Evolutionary conservation across 2,329 filamentous ascomycete genomes (phyloP).

Genomic region (Neofusicoccum sp.): DNA sequence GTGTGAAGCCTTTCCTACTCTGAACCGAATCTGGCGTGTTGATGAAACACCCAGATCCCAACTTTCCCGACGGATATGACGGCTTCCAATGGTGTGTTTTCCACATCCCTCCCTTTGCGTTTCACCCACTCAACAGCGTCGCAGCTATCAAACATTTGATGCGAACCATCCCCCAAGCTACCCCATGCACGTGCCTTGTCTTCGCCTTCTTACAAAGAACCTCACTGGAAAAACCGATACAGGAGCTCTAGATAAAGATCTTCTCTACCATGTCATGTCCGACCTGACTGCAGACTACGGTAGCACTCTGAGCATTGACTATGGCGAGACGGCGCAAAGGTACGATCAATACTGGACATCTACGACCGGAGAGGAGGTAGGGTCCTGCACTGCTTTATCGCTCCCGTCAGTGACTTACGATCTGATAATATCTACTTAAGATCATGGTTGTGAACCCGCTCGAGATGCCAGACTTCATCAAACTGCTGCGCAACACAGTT

Average conservation of each 20-base stretch:
- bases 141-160: slow-evolving; percentile 18
- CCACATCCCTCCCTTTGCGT: background rate
- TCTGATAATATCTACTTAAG: slow-evolving; percentile 3
- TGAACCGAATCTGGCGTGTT: background rate
- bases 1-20: background rate
- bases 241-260: slow-evolving; percentile 21
- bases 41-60: background rate
- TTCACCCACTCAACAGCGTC: background rate
- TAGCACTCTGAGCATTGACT: slow-evolving; percentile 21
- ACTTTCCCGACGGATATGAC: background rate
- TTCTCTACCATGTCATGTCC: slow-evolving; percentile 19
- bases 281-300: background rate
- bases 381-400: too few relatives aligned
- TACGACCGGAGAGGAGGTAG: slow-evolving; percentile 23
- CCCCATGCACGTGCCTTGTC: slow-evolving; percentile 26
- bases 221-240: slow-evolving; percentile 17
- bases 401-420: background rate
- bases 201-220: slow-evolving; percentile 21
- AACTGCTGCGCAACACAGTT: slow-evolving; percentile 19
- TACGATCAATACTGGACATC: slow-evolving; percentile 22
- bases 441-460: slow-evolving; percentile 21
- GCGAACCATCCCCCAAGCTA: slow-evolving; percentile 13
- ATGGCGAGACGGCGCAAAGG: slow-evolving; percentile 12
- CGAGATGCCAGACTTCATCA: slow-evolving; percentile 2
- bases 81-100: background rate